These are phyloP conservation scores for Trypanosoma congolense DNA, from an alignment of 208 protist species.

Conservation along the genomic window DNA sequence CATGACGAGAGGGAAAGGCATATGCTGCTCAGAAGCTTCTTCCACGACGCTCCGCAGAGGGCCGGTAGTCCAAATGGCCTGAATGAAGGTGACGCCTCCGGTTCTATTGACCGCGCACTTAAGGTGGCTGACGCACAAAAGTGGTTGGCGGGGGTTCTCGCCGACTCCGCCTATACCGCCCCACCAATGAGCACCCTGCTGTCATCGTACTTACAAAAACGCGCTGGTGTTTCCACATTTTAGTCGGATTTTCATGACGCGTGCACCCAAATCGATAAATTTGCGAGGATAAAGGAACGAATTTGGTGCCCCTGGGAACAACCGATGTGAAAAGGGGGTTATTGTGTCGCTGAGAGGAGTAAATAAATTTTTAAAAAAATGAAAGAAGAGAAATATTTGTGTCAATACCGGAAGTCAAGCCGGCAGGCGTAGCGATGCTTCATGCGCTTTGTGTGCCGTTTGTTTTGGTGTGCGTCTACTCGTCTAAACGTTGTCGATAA, in stretches of 20 bases:
- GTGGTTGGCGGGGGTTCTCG: constrained; percentile 63
- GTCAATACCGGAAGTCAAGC: too few relatives aligned
- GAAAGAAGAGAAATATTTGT: too few relatives aligned
- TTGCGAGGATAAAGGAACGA: too few relatives aligned
- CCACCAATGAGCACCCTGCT: constrained; percentile 72
- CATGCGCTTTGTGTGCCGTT: too few relatives aligned
- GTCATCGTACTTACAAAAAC: constrained; percentile 53
- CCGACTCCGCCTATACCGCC: constrained; percentile 67
- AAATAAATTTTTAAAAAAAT: too few relatives aligned
- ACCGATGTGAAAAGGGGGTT: too few relatives aligned
- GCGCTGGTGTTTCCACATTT: constrained; percentile 12
- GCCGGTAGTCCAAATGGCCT: constrained; percentile 5
- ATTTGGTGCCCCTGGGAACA: too few relatives aligned
- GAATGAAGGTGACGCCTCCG: constrained; percentile 9
- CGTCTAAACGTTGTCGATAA: too few relatives aligned
- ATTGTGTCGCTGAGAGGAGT: too few relatives aligned
- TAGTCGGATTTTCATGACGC: neutral
- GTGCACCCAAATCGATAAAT: too few relatives aligned
- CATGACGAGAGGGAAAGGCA: constrained; percentile 4
- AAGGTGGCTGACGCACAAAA: constrained; percentile 19
- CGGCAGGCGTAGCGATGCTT: too few relatives aligned
- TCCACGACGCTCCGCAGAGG: constrained; percentile 28
- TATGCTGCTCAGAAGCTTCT: constrained; percentile 32
- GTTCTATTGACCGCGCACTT: constrained; percentile 6
- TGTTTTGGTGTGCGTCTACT: too few relatives aligned